phyloP scores from a whole-genome alignment of 2,329 filamentous ascomycete genomes.

The Tolypocladium amazonense region DNA sequence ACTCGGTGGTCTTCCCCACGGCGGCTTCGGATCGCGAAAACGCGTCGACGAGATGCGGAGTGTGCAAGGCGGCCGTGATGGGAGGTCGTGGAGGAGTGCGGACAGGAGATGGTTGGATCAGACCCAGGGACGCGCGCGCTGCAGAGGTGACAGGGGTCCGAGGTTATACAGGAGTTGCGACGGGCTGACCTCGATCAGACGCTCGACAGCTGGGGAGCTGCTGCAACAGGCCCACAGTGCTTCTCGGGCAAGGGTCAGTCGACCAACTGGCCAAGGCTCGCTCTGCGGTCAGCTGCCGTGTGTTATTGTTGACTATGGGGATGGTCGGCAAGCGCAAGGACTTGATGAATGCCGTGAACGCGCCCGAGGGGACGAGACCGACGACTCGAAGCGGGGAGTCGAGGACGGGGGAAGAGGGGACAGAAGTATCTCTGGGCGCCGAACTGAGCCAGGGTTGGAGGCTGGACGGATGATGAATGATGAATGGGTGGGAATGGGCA shows the following conservation, averaged over 20 bases:
- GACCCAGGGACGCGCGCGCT: background rate
- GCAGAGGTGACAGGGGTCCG: background rate
- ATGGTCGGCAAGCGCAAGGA: background rate
- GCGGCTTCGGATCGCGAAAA: background rate
- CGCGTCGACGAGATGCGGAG: background rate
- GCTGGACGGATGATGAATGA: background rate
- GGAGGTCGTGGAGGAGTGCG: background rate
- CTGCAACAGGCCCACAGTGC: background rate
- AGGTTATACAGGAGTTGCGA: background rate
- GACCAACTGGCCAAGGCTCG: background rate
- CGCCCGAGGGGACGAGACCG: background rate
- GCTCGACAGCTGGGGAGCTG: background rate
- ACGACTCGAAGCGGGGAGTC: background rate
- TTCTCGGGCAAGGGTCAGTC: background rate
- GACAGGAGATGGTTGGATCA: background rate
- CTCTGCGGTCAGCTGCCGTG: background rate
- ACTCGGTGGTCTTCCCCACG: background rate
- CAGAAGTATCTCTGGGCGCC: background rate
- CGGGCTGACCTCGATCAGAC: background rate
- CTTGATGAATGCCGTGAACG: background rate
- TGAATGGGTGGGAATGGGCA: background rate
- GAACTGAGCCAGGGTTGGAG: background rate
- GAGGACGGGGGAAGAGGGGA: background rate
- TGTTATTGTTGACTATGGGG: background rate
- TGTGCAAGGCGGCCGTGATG: background rate